A percentile compares a stretch with the other conserved stretches of the same genome.
These are phyloP conservation scores for Stagonosporopsis rhizophila DNA, from an alignment of 2,329 filamentous ascomycete genomes.

Conservation along the genomic window DNA sequence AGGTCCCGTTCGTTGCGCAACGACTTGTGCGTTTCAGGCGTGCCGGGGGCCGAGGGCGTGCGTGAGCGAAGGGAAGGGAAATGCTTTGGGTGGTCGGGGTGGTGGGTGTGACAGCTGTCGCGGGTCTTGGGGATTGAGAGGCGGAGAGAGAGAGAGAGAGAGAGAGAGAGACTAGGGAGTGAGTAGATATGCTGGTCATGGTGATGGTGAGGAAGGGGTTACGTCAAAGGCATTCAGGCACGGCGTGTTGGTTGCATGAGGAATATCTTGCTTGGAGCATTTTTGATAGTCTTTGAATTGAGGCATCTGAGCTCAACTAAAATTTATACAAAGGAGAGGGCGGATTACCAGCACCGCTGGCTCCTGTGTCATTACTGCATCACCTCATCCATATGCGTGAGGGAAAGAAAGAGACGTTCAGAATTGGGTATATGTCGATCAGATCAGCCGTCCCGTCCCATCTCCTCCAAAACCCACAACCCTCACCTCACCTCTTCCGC, in stretches of 20 bases:
- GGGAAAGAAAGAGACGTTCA: conserved; percentile 33
- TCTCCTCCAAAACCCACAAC: conserved; percentile 25
- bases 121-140: conserved; percentile 11
- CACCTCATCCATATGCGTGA: conserved; percentile 14
- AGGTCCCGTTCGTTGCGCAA: conserved; percentile 6
- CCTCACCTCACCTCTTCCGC: not conserved
- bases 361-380: conserved; percentile 28
- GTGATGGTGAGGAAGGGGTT: not conserved
- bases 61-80: no score
- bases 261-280: no score
- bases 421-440: conserved; percentile 25
- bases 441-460: conserved; percentile 10
- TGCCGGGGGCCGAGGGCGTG: no score
- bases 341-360: conserved; percentile 29
- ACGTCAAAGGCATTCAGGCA: no score
- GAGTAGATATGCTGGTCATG: no score
- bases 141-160: no score
- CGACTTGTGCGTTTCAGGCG: conserved; percentile 6
- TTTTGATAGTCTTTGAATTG: not conserved
- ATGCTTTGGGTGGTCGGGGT: no score
- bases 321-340: conserved; percentile 13
- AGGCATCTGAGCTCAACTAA: not conserved
- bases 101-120: conserved; percentile 9
- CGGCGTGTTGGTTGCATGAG: no score
- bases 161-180: no score